Evolutionary conservation across 352 stramenopile genomes (phyloP).

Genomic region (Pelagophyceae sp.): DNA sequence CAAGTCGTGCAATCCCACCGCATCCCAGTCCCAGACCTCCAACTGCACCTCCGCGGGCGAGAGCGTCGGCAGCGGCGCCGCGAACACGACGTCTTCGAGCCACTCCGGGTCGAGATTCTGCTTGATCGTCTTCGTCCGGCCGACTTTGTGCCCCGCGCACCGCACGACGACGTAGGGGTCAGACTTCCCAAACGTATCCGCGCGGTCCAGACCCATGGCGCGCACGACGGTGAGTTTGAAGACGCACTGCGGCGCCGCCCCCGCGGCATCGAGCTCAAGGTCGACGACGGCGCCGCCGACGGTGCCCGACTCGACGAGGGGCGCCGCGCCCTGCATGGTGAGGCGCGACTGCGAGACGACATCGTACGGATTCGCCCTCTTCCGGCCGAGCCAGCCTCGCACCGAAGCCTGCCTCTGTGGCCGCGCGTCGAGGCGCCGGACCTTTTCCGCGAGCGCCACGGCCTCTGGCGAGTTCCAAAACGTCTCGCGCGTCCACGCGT

Average conservation of each 20-base stretch:
- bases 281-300: too few relatives aligned
- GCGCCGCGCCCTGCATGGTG: background rate
- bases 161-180: conserved; percentile 1
- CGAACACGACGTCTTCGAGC: background rate
- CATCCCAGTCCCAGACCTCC: conserved; percentile 9
- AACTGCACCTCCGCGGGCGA: background rate
- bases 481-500: conserved; percentile 1
- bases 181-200: background rate
- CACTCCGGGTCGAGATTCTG: conserved; percentile 7
- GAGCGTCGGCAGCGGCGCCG: background rate
- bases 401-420: too few relatives aligned
- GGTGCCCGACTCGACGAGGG: background rate
- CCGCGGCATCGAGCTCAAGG: too few relatives aligned
- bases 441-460: too few relatives aligned
- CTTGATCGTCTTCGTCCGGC: background rate
- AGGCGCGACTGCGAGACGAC: background rate
- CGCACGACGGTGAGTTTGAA: background rate
- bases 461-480: background rate
- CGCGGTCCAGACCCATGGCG: background rate
- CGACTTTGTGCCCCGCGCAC: background rate
- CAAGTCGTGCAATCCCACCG: background rate
- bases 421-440: too few relatives aligned
- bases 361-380: too few relatives aligned
- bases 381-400: too few relatives aligned
- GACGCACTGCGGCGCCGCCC: conserved; percentile 5